Evolutionary conservation across 176 grass and related monocot species (phyloP), one percentile per base, ranked within the genome.

Genomic region (Zoysia pacifica): DNA sequence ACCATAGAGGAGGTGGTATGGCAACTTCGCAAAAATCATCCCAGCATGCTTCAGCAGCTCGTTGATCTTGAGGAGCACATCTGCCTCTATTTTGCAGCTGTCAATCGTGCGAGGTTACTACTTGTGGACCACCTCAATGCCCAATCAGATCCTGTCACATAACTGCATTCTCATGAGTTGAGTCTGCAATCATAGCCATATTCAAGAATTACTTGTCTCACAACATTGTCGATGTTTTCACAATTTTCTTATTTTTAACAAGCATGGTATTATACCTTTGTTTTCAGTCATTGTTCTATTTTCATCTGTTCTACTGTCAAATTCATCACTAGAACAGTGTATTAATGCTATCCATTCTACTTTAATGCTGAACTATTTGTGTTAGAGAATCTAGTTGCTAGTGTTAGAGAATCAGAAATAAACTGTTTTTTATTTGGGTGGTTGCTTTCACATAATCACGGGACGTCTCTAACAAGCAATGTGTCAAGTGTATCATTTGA

Each of bases 1-100:
- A 86, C 86, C 12, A 99, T 99, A n/a, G 84, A 95, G 70, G 92
- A 95, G 82, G 92, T 99, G 19, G 70, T 99, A 10, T 79, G 80
- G 11, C 90, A 91, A 50, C 81, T 99, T 65, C 61, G 90, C 62
- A 94, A 91, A 72, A 99, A 91, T 63, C 82, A 95, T 54, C 75
- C 81, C n/a, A 90, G 92, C 54, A 64, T 99, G 52, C 83, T 86
- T 38, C 78, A 81, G 47, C 96, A 99, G 88, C 92, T 99, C 18
- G 65, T 72, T 0, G 92, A 86, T 48, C 92, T 99, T 46, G 88
- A 95, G 54, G 90, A 99, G 69, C 96, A 99, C 73, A 89, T 99
- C 76, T 95, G 92, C 77, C 88, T 93, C 63, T 99, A 91, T 85
- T 93, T 99, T 37, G 72, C 86, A 46, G 82, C 86, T 8, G 84